Base-by-base conservation (phyloP, 2,329 filamentous ascomycete genomes). In the Sclerotinia sclerotiorum region DNA sequence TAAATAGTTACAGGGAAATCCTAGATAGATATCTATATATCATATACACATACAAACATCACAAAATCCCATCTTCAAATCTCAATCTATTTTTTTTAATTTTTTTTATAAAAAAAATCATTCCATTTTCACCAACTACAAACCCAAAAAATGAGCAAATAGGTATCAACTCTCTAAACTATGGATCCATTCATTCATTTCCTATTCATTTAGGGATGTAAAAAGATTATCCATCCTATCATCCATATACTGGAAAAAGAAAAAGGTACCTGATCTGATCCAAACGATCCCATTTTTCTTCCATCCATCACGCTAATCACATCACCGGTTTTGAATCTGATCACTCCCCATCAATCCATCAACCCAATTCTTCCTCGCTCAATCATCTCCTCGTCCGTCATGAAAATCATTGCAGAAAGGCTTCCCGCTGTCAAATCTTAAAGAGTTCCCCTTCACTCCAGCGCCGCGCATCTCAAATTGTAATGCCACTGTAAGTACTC, bases 401-500 rank as follows among this genome's bases (percentile, higher is more conserved):
- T 68, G 44, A 61, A 55, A 49, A 55, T 62, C 60, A 55, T 56
- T 27, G 48, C 57, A 52, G 42, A 69, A 44, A 32, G 3, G 29
- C 46, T 52, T 67, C 32, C 51, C 24, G 46, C 60, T 11, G 32
- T 42, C 46, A 63, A 63, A 51, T 39, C 46, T 63, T 51, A 35
- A 51, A 39, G 39, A 51, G 29, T 46, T 51, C 44, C 63, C 51
- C 46, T 57, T 57, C 63, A 65, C 52, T 55, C 64, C 54, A 62
- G 64, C 44, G 29, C 64, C 54, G 24, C 52, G 54, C 52, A 60
- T 67, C 65, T 15, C 27, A 58, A 67, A 60, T 24, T 60, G 46
- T 62, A 44, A 63, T 65, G 42, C 61, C 42, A 69, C 51, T 64
- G 62, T 55, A 69, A 49, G 60, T 69, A 61, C 56, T 39, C 58